Conservation (phyloP, 2,329 filamentous ascomycete species). For the Cladophialophora psammophila region DNA sequence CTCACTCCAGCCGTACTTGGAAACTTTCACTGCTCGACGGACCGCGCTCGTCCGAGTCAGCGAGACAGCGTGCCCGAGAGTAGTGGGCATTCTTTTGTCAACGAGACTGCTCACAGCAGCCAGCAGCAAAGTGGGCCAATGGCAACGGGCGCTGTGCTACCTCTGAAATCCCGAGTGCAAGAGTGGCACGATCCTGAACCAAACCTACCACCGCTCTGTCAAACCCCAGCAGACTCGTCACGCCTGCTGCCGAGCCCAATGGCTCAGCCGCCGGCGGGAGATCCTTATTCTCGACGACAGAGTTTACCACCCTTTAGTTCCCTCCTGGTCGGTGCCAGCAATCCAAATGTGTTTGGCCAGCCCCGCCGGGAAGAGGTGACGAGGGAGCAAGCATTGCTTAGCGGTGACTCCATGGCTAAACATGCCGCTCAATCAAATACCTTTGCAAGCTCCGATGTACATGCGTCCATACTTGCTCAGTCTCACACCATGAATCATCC, state of each 20-base stretch:
- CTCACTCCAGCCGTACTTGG: not conserved
- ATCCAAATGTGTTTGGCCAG: constrained; percentile 24
- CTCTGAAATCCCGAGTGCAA: constrained; percentile 23
- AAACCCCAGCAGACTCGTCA: constrained; percentile 18
- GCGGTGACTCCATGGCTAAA: constrained; percentile 15
- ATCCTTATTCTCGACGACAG: constrained; percentile 22
- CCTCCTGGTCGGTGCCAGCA: constrained; percentile 33
- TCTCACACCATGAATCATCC: constrained; percentile 9
- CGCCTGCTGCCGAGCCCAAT: constrained; percentile 21
- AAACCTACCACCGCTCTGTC: constrained; percentile 17
- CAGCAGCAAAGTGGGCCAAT: constrained; percentile 20
- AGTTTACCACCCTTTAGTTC: constrained; percentile 38
- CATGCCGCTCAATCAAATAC: constrained; percentile 14
- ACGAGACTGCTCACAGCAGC: not conserved
- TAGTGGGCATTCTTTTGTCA: not conserved
- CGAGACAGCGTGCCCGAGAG: not conserved
- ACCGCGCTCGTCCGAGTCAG: not conserved
- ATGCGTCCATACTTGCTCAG: constrained; percentile 15
- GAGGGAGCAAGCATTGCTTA: constrained; percentile 19
- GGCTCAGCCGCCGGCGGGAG: constrained; percentile 26
- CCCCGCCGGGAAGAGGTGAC: constrained; percentile 12
- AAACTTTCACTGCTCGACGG: not conserved
- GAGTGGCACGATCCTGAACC: constrained; percentile 28
- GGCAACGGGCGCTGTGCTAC: constrained; percentile 31
- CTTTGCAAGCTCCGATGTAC: constrained; percentile 16